Evolutionary conservation across 257 asterid species (phyloP).

Genomic region (Eustoma russellianum): DNA sequence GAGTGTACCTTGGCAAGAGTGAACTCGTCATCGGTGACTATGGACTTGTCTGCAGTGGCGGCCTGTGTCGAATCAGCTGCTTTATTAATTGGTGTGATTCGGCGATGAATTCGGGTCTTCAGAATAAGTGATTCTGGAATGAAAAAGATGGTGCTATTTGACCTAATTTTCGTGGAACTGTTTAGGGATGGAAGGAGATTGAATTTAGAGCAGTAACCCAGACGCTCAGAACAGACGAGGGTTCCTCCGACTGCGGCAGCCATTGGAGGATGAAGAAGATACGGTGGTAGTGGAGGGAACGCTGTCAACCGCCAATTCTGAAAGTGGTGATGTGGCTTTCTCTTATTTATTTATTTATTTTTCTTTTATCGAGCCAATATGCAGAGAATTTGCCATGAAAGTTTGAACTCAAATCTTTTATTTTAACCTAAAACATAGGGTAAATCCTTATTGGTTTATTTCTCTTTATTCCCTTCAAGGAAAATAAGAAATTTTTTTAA

Average conservation of each 20-base stretch:
- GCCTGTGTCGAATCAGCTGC: constrained; percentile 88
- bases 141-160: constrained; percentile 9
- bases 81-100: constrained; percentile 26
- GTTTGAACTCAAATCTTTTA: too few species aligned
- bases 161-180: constrained; percentile 13
- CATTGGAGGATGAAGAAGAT: constrained; percentile 3
- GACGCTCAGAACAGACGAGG: constrained; percentile 27
- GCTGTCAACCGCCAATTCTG: constrained; percentile 21
- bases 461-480: too few species aligned
- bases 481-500: too few species aligned
- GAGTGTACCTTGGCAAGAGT: constrained; percentile 60
- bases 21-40: constrained; percentile 63
- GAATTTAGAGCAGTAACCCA: constrained; percentile 11
- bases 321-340: constrained; percentile 17
- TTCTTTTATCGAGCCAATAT: constrained; percentile 10
- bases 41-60: constrained; percentile 29
- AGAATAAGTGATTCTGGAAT: constrained; percentile 15
- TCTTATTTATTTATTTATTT: too few species aligned
- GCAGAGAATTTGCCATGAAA: too few species aligned
- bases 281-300: constrained; percentile 7
- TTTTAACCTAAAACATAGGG: too few species aligned
- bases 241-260: constrained; percentile 28
- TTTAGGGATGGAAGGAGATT: constrained; percentile 19
- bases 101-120: constrained; percentile 16
- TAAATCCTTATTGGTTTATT: too few species aligned